Conservation (phyloP, 306 rosid species). For the Prinsepia uniflora region DNA sequence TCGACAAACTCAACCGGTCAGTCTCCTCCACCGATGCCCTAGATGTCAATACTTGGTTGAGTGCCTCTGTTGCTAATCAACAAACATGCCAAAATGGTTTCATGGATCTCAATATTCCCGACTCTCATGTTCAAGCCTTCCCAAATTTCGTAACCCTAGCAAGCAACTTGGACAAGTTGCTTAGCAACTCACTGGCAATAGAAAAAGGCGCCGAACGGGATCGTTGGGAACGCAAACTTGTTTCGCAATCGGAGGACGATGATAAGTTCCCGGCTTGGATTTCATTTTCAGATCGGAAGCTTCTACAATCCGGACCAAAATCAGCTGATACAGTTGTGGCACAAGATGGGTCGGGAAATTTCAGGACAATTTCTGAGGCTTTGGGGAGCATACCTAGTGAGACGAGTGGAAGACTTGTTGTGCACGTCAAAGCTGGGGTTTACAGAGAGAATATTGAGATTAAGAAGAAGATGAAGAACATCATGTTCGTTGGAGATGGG, state of each 20-base stretch:
- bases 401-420: constrained; percentile 32
- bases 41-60: constrained; percentile 57
- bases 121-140: constrained; percentile 32
- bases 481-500: constrained; percentile 81
- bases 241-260: constrained; percentile 9
- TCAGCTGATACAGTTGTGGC: constrained; percentile 63
- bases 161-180: constrained; percentile 56
- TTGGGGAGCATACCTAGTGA: constrained; percentile 42
- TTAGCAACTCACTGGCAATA: constrained; percentile 66
- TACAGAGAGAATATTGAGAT: constrained; percentile 57
- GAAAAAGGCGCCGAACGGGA: constrained; percentile 33
- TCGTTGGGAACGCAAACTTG: constrained; percentile 35
- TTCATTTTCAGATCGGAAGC: constrained; percentile 46
- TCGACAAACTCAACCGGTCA: constrained; percentile 55
- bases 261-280: constrained; percentile 51
- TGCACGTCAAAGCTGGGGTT: constrained; percentile 68
- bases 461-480: constrained; percentile 36
- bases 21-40: constrained; percentile 26
- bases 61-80: constrained; percentile 72
- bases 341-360: constrained; percentile 64
- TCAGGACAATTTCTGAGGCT: constrained; percentile 51
- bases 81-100: constrained; percentile 79
- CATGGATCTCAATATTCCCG: constrained; percentile 35
- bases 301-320: constrained; percentile 31
- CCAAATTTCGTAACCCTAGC: constrained; percentile 36